A percentile compares a stretch with the other conserved stretches of the same genome.
These are phyloP conservation scores for Cryptococcus sp. DNA, from an alignment of 1,284 basidiomycete genomes.

Conservation along the genomic window DNA sequence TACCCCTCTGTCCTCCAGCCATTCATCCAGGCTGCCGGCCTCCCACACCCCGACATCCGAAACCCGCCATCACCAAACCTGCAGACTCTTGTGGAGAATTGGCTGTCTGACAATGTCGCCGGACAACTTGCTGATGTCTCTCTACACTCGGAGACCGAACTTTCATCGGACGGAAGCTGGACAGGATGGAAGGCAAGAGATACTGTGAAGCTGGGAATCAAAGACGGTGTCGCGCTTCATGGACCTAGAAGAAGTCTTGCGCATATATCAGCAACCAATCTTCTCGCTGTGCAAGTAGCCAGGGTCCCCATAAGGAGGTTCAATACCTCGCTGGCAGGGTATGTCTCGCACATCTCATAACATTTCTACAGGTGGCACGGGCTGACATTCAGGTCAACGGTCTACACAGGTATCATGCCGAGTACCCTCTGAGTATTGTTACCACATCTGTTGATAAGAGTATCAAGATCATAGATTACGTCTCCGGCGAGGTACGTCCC, in stretches of 20 bases:
- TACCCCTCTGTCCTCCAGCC: constrained; percentile 40
- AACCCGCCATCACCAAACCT: constrained; percentile 39
- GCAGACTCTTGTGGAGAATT: constrained; percentile 37
- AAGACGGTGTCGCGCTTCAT: constrained; percentile 15
- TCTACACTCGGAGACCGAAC: constrained; percentile 12
- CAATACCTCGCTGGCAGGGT: constrained; percentile 41
- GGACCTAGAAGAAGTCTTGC: constrained; percentile 25
- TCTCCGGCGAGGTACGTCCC: constrained; percentile 64
- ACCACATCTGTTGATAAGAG: constrained; percentile 81
- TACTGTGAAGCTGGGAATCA: constrained; percentile 23
- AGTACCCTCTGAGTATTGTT: constrained; percentile 55
- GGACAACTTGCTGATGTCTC: constrained; percentile 10
- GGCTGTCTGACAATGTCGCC: constrained; percentile 23
- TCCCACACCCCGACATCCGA: constrained; percentile 24
- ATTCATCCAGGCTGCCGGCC: constrained; percentile 33
- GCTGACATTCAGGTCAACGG: not conserved
- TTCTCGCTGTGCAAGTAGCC: constrained; percentile 32
- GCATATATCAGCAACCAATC: constrained; percentile 38
- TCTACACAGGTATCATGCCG: constrained; percentile 27
- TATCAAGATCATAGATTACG: constrained; percentile 67
- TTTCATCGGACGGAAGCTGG: constrained; percentile 18
- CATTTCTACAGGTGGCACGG: not conserved
- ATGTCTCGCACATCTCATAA: constrained; percentile 8
- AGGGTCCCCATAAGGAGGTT: constrained; percentile 37
- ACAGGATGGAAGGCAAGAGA: constrained; percentile 21